Percentiles rank a stretch among this genome's conserved stretches.
Evolutionary conservation across 140 eudicot species (phyloP).

Genomic region (Oenanthe javanica): DNA sequence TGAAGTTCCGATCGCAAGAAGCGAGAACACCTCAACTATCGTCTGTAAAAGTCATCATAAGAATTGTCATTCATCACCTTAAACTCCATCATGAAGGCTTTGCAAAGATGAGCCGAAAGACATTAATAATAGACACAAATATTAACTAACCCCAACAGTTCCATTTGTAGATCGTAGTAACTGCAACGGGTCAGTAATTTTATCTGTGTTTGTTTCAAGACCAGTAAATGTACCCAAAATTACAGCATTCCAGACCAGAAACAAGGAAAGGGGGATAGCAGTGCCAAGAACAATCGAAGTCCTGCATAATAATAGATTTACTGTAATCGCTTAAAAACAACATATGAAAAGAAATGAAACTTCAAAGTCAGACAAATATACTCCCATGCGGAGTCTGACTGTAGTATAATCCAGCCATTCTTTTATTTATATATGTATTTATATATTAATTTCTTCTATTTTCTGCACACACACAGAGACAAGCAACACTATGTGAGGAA

Average conservation of each 20-base stretch:
- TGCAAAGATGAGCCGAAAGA: neutral
- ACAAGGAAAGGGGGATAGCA: constrained; percentile 80
- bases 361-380: neutral
- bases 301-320: constrained; percentile 37
- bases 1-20: constrained; percentile 91
- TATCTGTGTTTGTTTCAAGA: constrained; percentile 43
- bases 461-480: no score
- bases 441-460: no score
- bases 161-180: constrained; percentile 70
- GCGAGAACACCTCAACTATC: constrained; percentile 74
- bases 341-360: neutral
- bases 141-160: constrained; percentile 66
- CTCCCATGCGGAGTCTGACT: neutral
- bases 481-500: no score
- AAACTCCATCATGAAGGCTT: neutral
- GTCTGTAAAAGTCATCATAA: constrained; percentile 46
- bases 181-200: constrained; percentile 64
- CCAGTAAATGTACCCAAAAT: constrained; percentile 73
- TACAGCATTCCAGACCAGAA: constrained; percentile 91
- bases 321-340: neutral
- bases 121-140: neutral
- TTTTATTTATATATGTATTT: no score
- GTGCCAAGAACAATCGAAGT: constrained; percentile 79
- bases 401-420: neutral
- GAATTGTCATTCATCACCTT: constrained; percentile 2